Base-by-base conservation (phyloP, 257 asterid species). In the Nemophila menziesii region DNA sequence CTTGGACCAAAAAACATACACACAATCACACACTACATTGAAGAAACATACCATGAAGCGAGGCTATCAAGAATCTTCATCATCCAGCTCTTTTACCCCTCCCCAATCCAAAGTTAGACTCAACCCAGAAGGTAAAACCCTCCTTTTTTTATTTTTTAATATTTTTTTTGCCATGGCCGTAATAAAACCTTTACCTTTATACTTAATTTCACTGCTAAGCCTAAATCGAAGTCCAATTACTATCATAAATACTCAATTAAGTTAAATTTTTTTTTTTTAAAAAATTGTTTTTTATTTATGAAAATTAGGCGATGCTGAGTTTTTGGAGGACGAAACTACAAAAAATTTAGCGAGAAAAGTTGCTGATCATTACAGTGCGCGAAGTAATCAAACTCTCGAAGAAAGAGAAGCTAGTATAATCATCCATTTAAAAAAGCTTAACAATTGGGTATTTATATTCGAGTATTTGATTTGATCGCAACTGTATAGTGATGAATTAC, bases 401-500 rank as follows among this genome's bases (percentile, higher is more conserved):
- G 87, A 90, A 62, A 78, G 96, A 33, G 96, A 90, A 77, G 92
- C 93, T n/a, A 90, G 98, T 70, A 96, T 95, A 0, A 85, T 90
- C 23, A 90, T 90, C 61, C 98, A 80, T 76, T 60, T 89, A 68
- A 89, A 84, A 87, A 89, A 89, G 64, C 96, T 89, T 37, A 89
- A 89, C 75, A 89, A 89, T 45, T 89, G 98, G 96, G 94, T 84
- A 80, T 39, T 44, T 20, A 5, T 43, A 4, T 49, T n/a, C n/a
- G n/a, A n/a, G n/a, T n/a, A n/a, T n/a, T 17, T 11, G 13, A 41
- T 9, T 7, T 8, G 46, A 15, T n/a, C 22, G 6, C 10, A 3
- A 3, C 2, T 16, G 33, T 55, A 18, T 15, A 9, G 10, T 20
- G 22, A 26, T 11, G 20, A 4, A n/a, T 46, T 18, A 24, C 22